These are phyloP conservation scores for Piper longum DNA, from an alignment of 164 flowering plant species.

Conservation along the genomic window DNA sequence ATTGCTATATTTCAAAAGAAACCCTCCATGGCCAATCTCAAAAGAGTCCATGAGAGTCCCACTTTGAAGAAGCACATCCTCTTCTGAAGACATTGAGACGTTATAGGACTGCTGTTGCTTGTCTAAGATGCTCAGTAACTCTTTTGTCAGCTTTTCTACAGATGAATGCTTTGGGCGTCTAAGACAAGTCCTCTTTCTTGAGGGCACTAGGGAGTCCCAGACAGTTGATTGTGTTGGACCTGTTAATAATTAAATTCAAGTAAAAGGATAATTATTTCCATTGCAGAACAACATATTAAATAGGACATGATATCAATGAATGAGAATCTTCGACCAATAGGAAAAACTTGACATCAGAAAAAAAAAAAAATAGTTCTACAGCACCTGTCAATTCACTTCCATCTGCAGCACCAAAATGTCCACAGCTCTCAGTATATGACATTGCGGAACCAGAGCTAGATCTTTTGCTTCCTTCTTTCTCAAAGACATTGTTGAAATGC, in stretches of 20 bases:
- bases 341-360: not conserved
- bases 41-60: conserved; percentile 84
- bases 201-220: conserved; percentile 82
- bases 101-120: conserved; percentile 66
- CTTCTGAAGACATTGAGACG: conserved; percentile 70
- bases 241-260: conserved; percentile 9
- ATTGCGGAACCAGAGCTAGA: conserved; percentile 96
- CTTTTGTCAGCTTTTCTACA: conserved; percentile 89
- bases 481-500: conserved; percentile 33
- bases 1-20: conserved; percentile 71
- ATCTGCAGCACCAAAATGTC: conserved; percentile 58
- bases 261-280: not conserved
- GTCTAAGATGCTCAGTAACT: conserved; percentile 59
- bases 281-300: not conserved
- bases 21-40: conserved; percentile 95
- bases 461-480: conserved; percentile 78
- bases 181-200: conserved; percentile 80
- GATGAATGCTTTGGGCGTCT: conserved; percentile 55
- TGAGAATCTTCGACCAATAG: not conserved
- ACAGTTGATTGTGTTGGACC: conserved; percentile 73
- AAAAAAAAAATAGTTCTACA: not conserved
- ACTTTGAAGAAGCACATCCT: conserved; percentile 72
- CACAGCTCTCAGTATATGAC: conserved; percentile 88
- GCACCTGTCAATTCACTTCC: conserved; percentile 88
- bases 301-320: not conserved